phyloP scores from a whole-genome alignment of 805 yeast species.

The Saturnispora zaruensis region DNA sequence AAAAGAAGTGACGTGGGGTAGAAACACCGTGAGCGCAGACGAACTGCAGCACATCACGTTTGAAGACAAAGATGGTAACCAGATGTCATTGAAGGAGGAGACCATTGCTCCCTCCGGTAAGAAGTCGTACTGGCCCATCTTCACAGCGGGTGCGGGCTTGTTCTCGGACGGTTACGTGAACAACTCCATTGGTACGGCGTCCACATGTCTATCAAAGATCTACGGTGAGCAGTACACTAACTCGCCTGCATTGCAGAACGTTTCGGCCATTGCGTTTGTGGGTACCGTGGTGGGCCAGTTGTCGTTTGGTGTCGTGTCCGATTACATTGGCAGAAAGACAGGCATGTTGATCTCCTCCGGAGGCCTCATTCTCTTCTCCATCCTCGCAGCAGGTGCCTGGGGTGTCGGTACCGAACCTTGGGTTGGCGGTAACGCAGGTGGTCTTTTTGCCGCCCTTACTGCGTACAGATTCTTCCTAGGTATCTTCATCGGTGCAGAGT shows the following conservation, averaged over 20 bases:
- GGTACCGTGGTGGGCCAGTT: conserved; percentile 89
- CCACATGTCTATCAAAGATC: conserved; percentile 55
- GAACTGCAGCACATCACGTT: conserved; percentile 16
- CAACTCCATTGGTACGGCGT: conserved; percentile 71
- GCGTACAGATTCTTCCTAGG: conserved; percentile 83
- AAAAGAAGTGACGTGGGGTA: conserved; percentile 26
- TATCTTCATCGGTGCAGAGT: conserved; percentile 89
- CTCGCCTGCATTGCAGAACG: conserved; percentile 68
- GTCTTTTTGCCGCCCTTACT: conserved; percentile 77
- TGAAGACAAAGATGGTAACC: conserved; percentile 18
- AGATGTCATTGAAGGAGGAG: conserved; percentile 19
- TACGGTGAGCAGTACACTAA: conserved; percentile 56
- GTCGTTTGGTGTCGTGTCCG: conserved; percentile 71
- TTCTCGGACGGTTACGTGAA: conserved; percentile 92
- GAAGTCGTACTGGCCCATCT: conserved; percentile 48
- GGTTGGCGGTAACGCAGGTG: conserved; percentile 47
- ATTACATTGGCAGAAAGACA: conserved; percentile 66
- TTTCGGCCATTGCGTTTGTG: conserved; percentile 80
- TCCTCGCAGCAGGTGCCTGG: conserved; percentile 82
- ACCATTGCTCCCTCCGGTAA: conserved; percentile 20
- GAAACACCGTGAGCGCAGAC: conserved; percentile 11
- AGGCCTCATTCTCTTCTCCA: conserved; percentile 67
- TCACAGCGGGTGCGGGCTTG: conserved; percentile 85
- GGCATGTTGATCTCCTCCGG: conserved; percentile 78
- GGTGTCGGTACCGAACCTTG: conserved; percentile 44